Evolutionary conservation across 768 basidiomycete species (phyloP).

Genomic region (Pleurotus djamor): DNA sequence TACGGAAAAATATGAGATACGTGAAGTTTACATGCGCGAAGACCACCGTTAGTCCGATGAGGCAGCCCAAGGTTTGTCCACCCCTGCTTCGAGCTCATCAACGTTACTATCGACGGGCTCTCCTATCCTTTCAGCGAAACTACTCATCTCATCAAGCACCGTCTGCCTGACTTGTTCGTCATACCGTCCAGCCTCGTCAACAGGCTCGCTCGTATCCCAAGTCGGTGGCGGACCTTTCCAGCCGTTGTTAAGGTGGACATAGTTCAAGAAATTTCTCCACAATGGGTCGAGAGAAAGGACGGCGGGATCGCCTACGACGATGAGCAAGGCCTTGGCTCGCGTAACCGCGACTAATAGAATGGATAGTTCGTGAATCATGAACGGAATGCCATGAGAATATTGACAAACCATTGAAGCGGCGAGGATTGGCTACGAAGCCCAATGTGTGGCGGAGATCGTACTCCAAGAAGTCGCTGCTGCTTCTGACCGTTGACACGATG

Average conservation of each 20-base stretch:
- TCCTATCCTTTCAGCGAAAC: slow-evolving; percentile 35
- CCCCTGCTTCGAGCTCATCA: slow-evolving; percentile 23
- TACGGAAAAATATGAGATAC: no score
- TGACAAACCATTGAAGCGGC: slow-evolving; percentile 56
- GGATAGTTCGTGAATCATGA: background rate
- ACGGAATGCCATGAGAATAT: background rate
- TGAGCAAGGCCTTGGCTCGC: slow-evolving; percentile 55
- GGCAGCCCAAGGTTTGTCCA: slow-evolving; percentile 34
- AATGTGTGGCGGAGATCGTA: slow-evolving; percentile 53
- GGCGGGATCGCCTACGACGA: slow-evolving; percentile 57
- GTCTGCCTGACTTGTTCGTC: slow-evolving; percentile 27
- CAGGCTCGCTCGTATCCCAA: slow-evolving; percentile 45
- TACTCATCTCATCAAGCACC: slow-evolving; percentile 38
- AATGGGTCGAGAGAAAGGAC: slow-evolving; percentile 62
- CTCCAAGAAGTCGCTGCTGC: slow-evolving; percentile 45
- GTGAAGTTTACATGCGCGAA: no score
- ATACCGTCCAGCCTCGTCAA: slow-evolving; percentile 36
- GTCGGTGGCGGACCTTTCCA: slow-evolving; percentile 50
- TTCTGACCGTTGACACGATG: slow-evolving; percentile 58
- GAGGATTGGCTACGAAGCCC: slow-evolving; percentile 55
- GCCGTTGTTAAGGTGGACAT: slow-evolving; percentile 48
- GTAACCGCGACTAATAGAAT: slow-evolving; percentile 52
- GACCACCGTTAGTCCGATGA: no score
- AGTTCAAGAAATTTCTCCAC: slow-evolving; percentile 62
- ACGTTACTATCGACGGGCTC: slow-evolving; percentile 19